phyloP scores from a whole-genome alignment of 1,139 yeast species.

The Kodamaea alishanica region DNA sequence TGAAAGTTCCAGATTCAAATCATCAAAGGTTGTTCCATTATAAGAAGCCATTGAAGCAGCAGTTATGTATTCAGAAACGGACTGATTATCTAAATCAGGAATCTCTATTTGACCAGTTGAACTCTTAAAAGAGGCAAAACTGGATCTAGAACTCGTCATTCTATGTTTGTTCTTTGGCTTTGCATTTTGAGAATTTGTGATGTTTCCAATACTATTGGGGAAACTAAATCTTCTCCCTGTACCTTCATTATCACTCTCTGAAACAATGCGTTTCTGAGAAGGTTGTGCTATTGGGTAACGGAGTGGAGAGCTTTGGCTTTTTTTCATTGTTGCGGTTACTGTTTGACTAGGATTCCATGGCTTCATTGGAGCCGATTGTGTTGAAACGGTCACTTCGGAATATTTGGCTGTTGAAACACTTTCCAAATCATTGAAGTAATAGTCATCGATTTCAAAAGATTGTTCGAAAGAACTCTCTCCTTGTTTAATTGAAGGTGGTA shows the following conservation, averaged over 20 bases:
- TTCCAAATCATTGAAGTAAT: constrained; percentile 11
- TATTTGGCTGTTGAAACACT: constrained; percentile 15
- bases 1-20: constrained; percentile 21
- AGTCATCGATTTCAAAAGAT: constrained; percentile 13
- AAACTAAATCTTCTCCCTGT: constrained; percentile 36
- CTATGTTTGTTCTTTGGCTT: constrained; percentile 14
- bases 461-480: constrained; percentile 8
- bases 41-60: constrained; percentile 20
- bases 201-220: constrained; percentile 34
- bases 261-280: constrained; percentile 5
- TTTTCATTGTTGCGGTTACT: too few relatives aligned
- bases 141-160: constrained; percentile 17
- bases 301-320: neutral
- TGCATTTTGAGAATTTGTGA: constrained; percentile 41
- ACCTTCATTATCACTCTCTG: constrained; percentile 31
- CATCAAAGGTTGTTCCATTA: constrained; percentile 32
- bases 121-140: constrained; percentile 20
- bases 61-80: constrained; percentile 19
- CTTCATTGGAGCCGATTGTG: neutral
- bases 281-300: neutral
- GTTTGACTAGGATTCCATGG: too few relatives aligned
- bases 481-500: neutral
- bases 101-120: constrained; percentile 42
- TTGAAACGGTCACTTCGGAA: constrained; percentile 12
- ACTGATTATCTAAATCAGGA: constrained; percentile 34